These are phyloP conservation scores for Piper longum DNA, from an alignment of 164 flowering plant species.

Conservation along the genomic window DNA sequence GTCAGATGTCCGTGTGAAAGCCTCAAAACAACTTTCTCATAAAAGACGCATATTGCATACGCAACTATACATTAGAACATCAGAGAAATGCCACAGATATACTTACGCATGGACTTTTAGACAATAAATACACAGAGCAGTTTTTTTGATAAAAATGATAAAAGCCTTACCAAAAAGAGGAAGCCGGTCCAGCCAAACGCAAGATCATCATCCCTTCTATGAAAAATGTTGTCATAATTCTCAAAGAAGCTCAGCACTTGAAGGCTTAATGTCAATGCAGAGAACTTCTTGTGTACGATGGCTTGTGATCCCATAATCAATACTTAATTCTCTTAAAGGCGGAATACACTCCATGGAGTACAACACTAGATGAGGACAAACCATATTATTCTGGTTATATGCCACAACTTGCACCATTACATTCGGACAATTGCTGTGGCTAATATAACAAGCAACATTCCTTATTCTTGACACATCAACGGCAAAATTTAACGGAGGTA, in stretches of 20 bases:
- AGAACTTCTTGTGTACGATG: slow-evolving; percentile 46
- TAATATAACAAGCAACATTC: slow-evolving; percentile 79
- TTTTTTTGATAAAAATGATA: too few relatives aligned
- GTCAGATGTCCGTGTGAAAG: too few relatives aligned
- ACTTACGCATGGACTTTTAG: too few relatives aligned
- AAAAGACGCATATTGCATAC: too few relatives aligned
- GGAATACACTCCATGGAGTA: slow-evolving; percentile 92
- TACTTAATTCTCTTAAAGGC: slow-evolving; percentile 76
- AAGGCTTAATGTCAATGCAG: slow-evolving; percentile 32
- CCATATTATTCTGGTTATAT: slow-evolving; percentile 50
- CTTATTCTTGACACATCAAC: slow-evolving; percentile 81
- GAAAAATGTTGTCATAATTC: slow-evolving; percentile 8
- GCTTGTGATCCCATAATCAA: slow-evolving; percentile 76
- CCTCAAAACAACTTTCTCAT: too few relatives aligned
- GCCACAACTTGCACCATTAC: slow-evolving; percentile 74
- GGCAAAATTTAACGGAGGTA: slow-evolving; percentile 73
- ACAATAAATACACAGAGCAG: too few relatives aligned
- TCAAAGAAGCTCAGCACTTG: slow-evolving; percentile 5
- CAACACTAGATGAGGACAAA: slow-evolving; percentile 78
- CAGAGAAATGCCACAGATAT: too few relatives aligned
- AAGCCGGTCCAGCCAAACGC: too few relatives aligned
- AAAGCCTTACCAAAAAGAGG: too few relatives aligned
- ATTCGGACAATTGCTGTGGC: slow-evolving; percentile 74
- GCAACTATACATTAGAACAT: too few relatives aligned
- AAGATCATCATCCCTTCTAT: slow-evolving; percentile 5